Base-by-base conservation (phyloP, 2,329 filamentous ascomycete species). In the Periconia macrospinosa region DNA sequence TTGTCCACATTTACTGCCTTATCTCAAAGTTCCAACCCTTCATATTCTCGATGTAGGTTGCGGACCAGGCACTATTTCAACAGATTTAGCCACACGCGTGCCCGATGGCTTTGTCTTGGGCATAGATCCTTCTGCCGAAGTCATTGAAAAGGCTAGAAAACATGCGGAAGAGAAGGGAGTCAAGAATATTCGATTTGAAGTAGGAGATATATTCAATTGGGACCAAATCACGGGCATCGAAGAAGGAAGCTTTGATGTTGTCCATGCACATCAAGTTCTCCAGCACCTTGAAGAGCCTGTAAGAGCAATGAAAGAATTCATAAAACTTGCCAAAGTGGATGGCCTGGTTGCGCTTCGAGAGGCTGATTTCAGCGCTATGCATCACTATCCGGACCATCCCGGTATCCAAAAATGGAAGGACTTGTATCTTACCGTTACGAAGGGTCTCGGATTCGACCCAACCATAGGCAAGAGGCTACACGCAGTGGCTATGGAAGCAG, bases 211-310 rank as follows among this genome's bases (percentile, higher is more conserved):
- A 7, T 75, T 78, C 55, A 57, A 64, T 15, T 72, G 81, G 49
- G 54, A 70, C 2, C 79, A 75, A 43, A 57, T 72, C 2, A 79
- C 85, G 51, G 73, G 72, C 1, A 54, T 67, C 7, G 52, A 62
- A 18, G 63, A 68, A 47, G 67, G 56, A 27, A 65, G 73, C 2
- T 87, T 86, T 56, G 85, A 87, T 59, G 67, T 87, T n/a, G 83
- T 86, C 7, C 80, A 82, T 60, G 79, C 78, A 20, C 81, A 85
- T 60, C 83, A 86, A 62, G 79, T 86, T 3, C 72, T 87, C 10
- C 77, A 81, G 57, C 84, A 87, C 66, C 70, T 86, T 3, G 67
- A 72, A 19, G 75, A 82, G 54, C 83, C 83, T 0, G 68, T 82
- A 0, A 63, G 68, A 1, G 79, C 81, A 2, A 66, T 86, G 53